Base-by-base conservation (phyloP, 202 grass and related monocot species). In the Musa balbisiana region DNA sequence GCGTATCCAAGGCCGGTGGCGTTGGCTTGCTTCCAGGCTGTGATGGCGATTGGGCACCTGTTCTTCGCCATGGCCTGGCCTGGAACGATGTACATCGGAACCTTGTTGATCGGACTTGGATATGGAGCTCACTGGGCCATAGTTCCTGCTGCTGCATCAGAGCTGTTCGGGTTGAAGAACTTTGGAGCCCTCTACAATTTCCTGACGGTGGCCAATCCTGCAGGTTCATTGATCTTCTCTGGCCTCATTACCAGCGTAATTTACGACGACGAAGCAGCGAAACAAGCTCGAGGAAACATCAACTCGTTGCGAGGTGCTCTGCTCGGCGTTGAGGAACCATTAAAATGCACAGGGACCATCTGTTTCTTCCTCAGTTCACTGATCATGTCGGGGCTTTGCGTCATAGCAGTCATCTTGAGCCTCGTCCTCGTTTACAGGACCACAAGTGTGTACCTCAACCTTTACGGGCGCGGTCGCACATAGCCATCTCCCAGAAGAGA, bases 321-420 rank as follows among this genome's bases (percentile, higher is more conserved):
- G 49, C 69, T 82, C 0, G 70, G 74, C 1, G 80, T 0, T 0
- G 64, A 89, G 63, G 82, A 85, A 22, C 13, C 73, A 16, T 27
- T 89, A 55, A 96, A 92, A 83, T 96, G 93, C 1, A 74, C 85
- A 64, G 93, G 93, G 5, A 63, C 81, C 55, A 74, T 96, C 69
- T 96, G 93, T 80, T 96, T 96, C 82, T 96, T 90, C 64, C 69
- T 92, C 12, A 92, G 90, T 3, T 96, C 93, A 0, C 55, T 96
- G 70, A 91, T 96, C 51, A 96, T 96, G 93, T 86, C 90, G 0
- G 84, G 90, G 52, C 87, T 96, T 76, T 96, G 93, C 72, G 20
- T 92, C 64, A 72, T 96, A 20, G 93, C 93, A 8, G 82, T 78
- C 10, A 73, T 78, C 25, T 69, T 96, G 72, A 96, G 85, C 80